Base-by-base conservation (phyloP, 1,284 basidiomycete species). In the Nidula niveotomentosa region DNA sequence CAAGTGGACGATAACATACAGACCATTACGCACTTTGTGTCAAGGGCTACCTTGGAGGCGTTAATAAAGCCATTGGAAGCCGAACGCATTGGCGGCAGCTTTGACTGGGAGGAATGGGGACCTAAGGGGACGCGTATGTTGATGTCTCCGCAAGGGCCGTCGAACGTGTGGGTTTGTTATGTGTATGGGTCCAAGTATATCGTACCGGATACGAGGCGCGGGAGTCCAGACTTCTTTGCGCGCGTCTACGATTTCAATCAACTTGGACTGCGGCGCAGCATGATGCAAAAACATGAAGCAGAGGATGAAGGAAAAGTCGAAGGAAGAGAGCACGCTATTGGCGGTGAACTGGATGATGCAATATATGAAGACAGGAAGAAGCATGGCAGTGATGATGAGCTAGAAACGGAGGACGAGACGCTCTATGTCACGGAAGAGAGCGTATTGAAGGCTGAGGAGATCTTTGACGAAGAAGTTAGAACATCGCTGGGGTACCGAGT, bases 111-210 rank as follows among this genome's bases (percentile, higher is more conserved):
- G 1, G 68, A 71, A 39, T 87, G 85, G 85, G 82, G 82, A 13
- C 76, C 76, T 2, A 51, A 46, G 13, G 75, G 76, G 3, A 76
- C 76, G 13, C 78, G 81, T 18, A 62, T 82, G 58, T 59, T 80
- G 35, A 57, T 58, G 8, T 65, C 68, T 8, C 61, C 60, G 34
- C 62, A 62, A 9, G 60, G 61, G 34, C 72, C 73, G 46, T 77
- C 77, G 36, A 54, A 66, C 13, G 65, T 72, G 15, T 88, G 82
- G 82, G 80, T 83, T 6, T 88, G 85, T 69, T 84, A 81, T 60
- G 77, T 84, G 30, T 78, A 75, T 61, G 85, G 85, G 12, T 75
- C 74, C 45, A 74, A 73, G 54, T 83, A 75, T 70, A 57, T 72
- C 58, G 51, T 56, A 7, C 47, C 56, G 15, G 59, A 60, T 55